phyloP scores from a whole-genome alignment of 768 basidiomycete species.

The Vararia minispora region DNA sequence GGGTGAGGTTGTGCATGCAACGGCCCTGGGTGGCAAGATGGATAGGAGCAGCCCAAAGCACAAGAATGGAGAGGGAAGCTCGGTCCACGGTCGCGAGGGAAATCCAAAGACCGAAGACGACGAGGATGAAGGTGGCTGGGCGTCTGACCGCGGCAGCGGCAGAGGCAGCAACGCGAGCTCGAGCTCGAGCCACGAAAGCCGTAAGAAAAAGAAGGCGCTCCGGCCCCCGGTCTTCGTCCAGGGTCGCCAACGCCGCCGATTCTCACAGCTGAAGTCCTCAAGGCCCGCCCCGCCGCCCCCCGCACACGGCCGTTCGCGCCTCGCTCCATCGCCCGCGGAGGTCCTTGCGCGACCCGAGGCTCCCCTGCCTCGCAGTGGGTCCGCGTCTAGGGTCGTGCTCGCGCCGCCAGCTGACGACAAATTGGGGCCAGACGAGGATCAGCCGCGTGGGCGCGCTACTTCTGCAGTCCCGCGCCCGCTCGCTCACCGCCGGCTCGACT shows the following conservation, averaged over 20 bases:
- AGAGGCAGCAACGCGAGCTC: conserved; percentile 3
- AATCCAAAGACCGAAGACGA: conserved; percentile 9
- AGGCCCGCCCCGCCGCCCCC: conserved; percentile 9
- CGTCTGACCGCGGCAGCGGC: conserved; percentile 34
- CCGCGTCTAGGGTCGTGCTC: not conserved
- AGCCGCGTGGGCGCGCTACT: conserved; percentile 1
- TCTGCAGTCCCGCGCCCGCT: conserved; percentile 13
- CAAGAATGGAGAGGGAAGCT: not conserved
- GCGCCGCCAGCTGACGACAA: conserved; percentile 6
- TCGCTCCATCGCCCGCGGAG: conserved; percentile 10
- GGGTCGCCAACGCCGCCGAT: conserved; percentile 14
- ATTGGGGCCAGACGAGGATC: conserved; percentile 14
- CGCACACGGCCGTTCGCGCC: conserved; percentile 11
- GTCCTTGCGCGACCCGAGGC: conserved; percentile 1
- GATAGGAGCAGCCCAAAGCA: not conserved
- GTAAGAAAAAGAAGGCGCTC: not conserved
- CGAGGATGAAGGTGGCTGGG: conserved; percentile 51
- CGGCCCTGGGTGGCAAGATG: not conserved
- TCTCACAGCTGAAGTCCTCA: conserved; percentile 13
- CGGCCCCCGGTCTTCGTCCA: not conserved
- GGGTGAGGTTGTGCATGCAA: not conserved
- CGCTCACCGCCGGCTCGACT: conserved; percentile 22
- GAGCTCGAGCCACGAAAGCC: not conserved
- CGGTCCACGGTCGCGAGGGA: not conserved
- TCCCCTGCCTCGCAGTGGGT: not conserved